Base-by-base conservation (phyloP, 2,329 filamentous ascomycete species). In the Colletotrichum karsti region DNA sequence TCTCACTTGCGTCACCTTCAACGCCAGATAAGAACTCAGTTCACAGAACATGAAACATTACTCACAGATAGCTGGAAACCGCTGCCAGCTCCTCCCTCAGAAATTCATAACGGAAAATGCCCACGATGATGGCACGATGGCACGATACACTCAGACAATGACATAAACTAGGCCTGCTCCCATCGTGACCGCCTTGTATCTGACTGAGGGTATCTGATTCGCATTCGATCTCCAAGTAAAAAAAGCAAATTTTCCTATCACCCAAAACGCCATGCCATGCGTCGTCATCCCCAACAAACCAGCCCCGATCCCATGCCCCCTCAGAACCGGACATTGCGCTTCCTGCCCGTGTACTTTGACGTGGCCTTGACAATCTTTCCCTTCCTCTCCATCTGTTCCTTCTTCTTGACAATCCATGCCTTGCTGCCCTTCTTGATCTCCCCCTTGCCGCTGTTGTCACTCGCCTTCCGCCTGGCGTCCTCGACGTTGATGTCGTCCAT, bases 281-380 rank as follows among this genome's bases (percentile, higher is more conserved):
- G 54, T 62, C 67, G 54, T 62, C 51, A 41, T 37, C 24, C 56
- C 37, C 33, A 56, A 37, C 33, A 22, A 28, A 48, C 35, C 72
- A 41, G 7, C 62, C 42, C 61, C 35, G 50, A 10, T 7, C 44
- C 4, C 4, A 1, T 7, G 13, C 4, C 26, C 7, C 12, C 73
- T 33, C 79, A 97, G 78, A 97, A 97, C 33, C 90, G 90, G 61
- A 91, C 84, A 66, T 93, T 89, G 79, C 96, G 88, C 84, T 94
- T 97, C 74, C 96, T 87, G 30, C 95, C 96, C 1, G 95, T 98
- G 79, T 97, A 99, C 81, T 97, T 98, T 57, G 93, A 97, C 63
- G 88, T 94, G 1, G 90, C 83, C 85, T 98, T 98, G 73, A 98
- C 95, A 28, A 98, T 88, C 84, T 96, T 98, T 50, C 96, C 96